Evolutionary conservation across 1,139 yeast species (phyloP), one percentile per base, ranked within the genome.

Genomic region (Lipomyces yarrowii): DNA sequence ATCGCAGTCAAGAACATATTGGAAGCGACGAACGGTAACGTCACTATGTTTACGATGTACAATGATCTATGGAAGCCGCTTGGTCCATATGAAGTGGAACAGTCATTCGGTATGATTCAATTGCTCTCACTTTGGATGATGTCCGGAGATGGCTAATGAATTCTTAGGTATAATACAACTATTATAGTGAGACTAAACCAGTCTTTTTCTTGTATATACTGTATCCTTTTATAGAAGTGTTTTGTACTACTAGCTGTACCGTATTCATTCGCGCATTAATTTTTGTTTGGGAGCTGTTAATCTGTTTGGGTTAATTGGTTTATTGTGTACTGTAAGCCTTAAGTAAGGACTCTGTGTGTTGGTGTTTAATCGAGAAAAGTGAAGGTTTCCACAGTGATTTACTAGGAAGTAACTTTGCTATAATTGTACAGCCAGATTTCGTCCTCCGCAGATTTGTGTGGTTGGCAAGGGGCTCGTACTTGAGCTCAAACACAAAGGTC

Each of bases 51-150:
- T 73, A 86, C 96, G 23, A 86, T 92, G 18, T 91, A 78, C 77
- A 82, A 92, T 75, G 98, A 92, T 76, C 82, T 78, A 78, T 92
- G 98, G 98, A 92, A 92, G 77, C 74, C 77, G n/a, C 93, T 97
- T 37, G 98, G 98, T 66, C 83, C 84, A 2, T 87, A 90, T 77
- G 89, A 88, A 70, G 87, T 92, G 74, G 98, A 92, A 79, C 97
- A 91, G 79, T 86, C 86, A 66, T 92, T 92, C 73, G 98, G 98
- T 73, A 81, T 32, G 37, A 13, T 51, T 13, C 37, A n/a, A 15
- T 51, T 26, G 13, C 32, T 61, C 18, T 48, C 8, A 15, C 2
- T 30, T 18, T 8, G 3, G 18, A 21, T 35, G 15, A 10, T 42
- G 11, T 42, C 11, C 48, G 26, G 21, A 48, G n/a, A 48, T 7